Conservation (phyloP, 306 rosid genomes). For the Cotoneaster glaucophyllus region DNA sequence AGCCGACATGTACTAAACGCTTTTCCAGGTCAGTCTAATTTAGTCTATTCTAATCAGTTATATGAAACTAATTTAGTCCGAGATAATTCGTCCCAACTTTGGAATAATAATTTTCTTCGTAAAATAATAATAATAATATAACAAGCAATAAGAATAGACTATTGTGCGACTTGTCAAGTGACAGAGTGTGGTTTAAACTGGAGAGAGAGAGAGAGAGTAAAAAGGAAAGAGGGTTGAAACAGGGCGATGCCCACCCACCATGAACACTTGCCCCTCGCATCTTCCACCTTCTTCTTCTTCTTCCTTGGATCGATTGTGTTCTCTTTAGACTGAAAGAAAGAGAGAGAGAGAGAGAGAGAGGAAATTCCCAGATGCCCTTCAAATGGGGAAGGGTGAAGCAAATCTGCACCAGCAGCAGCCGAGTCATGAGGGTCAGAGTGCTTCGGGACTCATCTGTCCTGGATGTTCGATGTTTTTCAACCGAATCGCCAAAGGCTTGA, state of each 20-base stretch:
- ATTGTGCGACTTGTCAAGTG: not conserved
- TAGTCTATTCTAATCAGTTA: rapidly evolving
- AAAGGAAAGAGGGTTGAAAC: not conserved
- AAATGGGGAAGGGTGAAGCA: conserved; percentile 50
- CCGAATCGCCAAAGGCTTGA: conserved; percentile 33
- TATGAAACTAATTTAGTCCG: too few relatives aligned
- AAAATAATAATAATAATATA: not conserved
- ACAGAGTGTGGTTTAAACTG: not conserved
- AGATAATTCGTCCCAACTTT: too few relatives aligned
- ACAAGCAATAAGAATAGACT: not conserved
- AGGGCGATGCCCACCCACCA: conserved; percentile 16
- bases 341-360: not conserved
- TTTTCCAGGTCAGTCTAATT: too few relatives aligned
- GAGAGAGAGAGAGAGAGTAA: not conserved
- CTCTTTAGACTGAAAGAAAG: conserved; percentile 5
- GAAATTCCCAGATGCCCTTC: conserved; percentile 44
- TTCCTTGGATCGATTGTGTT: not conserved
- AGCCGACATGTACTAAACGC: too few relatives aligned
- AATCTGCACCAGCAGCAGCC: conserved; percentile 38
- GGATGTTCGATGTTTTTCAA: conserved; percentile 35
- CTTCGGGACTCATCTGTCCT: conserved; percentile 38
- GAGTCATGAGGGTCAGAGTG: conserved; percentile 14
- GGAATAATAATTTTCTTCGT: not conserved
- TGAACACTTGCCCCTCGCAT: conserved; percentile 32
- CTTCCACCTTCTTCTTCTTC: conserved; percentile 11